Evolutionary conservation across 2,329 filamentous ascomycete species (phyloP), one percentile per base, ranked within the genome.

Genomic region (Cladosporium colombiae): DNA sequence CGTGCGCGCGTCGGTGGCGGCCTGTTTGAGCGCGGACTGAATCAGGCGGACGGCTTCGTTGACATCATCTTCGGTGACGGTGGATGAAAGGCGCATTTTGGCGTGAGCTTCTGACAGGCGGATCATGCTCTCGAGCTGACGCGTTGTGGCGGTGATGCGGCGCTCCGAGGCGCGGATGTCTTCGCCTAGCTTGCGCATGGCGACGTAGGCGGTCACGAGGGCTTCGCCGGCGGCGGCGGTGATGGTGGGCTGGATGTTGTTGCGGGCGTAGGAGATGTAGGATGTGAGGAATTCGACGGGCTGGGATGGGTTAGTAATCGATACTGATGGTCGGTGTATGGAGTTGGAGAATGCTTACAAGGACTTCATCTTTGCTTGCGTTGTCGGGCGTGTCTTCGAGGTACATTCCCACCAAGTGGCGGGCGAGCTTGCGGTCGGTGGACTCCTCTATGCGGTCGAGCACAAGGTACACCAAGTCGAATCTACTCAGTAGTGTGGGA

Each of bases 111-210:
- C 95, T 1, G 93, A 83, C 3, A 99, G 89, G 68, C 95, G 94
- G 76, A 99, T 98, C 96, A 99, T 99, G 55, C 91, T 95, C 81
- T 99, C 96, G 6, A 99, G 85, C 80, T 99, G 95, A 76, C 95
- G 88, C 0, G 96, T 99, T 3, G 95, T 99, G 49, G 95, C 95
- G 0, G 95, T 99, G 81, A 99, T 99, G 71, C 95, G 92, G 78
- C 96, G 94, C 79, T 99, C 96, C 3, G 91, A 87, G 2, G 93
- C 86, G 58, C 94, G 92, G 25, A 84, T 79, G 67, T 84, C 82
- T 52, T 82, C 80, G 68, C 95, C 95, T 0, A 99, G 88, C 74
- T 93, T 92, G 70, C 95, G 93, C 92, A 99, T 97, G 67, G 90
- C 91, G 55, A 98, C 91, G 76, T 99, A 99, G 33, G 92, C 87